Base-by-base conservation (phyloP, 75 land plant species). In the Larix kaempferi region DNA sequence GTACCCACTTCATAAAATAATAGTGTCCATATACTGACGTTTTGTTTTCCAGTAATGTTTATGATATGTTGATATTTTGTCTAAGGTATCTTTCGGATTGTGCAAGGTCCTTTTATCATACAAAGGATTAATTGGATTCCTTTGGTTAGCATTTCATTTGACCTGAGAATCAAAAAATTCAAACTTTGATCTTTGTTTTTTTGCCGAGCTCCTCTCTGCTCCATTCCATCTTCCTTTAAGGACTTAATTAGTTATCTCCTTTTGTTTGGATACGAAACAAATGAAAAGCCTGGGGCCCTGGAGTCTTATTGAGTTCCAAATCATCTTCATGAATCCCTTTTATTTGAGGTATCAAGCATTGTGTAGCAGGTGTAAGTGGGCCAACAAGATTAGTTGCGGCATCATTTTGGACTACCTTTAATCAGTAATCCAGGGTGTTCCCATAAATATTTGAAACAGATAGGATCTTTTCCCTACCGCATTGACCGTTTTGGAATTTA, bases 1-100 rank as follows among this genome's bases (percentile, higher is more conserved):
- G 93, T 96, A 2, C 99, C 99, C 88, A 96, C 99, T 96, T 96
- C 93, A 80, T 93, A 96, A 74, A 96, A 96, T 33, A 96, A 88
- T 49, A 93, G 92, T 86, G 79, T 96, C 99, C 99, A 96, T 96
- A 78, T 96, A 96, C 76, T 91, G 88, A 56, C 91, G 60, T 86
- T 96, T 96, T 56, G 81, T 82, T 63, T 77, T 78, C 99, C 99
- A 96, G 76, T 96, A 96, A 75, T 96, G 99, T 73, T 83, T 93
- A 61, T 96, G 99, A 58, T 93, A 86, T n/a, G 99, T 93, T 52
- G 99, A 84, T 92, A 96, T 91, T 81, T 89, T 91, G 74, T 84
- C 83, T 37, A 96, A 71, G 37, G 76, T 90, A 75, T 93, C 89
- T 35, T 87, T 86, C 29, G 99, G 99, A 59, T 93, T 93, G 73